Percentiles rank a stretch among this genome's conserved stretches.
phyloP scores from a whole-genome alignment of 139 green algal genomes.

The Chlorella sp. region DNA sequence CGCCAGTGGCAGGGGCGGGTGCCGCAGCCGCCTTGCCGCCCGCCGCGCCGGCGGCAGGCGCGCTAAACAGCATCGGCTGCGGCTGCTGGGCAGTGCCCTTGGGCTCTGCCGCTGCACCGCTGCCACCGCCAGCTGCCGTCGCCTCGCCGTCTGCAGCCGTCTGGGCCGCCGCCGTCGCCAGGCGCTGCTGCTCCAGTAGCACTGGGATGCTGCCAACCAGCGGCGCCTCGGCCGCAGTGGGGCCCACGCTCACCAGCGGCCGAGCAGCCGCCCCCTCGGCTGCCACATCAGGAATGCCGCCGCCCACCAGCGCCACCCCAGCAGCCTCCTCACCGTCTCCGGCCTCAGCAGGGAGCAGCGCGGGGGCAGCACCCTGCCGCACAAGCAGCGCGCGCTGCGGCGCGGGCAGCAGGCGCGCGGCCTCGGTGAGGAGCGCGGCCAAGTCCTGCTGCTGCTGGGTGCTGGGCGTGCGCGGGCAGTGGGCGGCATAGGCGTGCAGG shows the following conservation, averaged over 20 bases:
- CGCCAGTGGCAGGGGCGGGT: background rate
- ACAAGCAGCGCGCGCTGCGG: slow-evolving; percentile 31
- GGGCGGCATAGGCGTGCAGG: slow-evolving; percentile 22
- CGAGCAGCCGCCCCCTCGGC: background rate
- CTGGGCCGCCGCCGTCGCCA: background rate
- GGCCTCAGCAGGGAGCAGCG: background rate
- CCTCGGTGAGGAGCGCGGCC: slow-evolving; percentile 7
- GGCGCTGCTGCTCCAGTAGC: slow-evolving; percentile 1
- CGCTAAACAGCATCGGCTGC: slow-evolving; percentile 12
- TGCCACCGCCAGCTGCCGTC: background rate
- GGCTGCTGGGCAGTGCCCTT: background rate
- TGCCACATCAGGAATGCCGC: background rate
- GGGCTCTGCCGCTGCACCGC: background rate
- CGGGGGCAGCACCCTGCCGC: background rate
- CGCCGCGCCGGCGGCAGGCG: background rate
- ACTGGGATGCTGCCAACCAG: slow-evolving; percentile 34
- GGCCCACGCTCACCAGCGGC: slow-evolving; percentile 7
- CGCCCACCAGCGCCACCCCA: background rate
- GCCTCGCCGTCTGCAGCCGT: background rate
- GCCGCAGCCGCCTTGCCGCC: background rate
- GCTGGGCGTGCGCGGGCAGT: slow-evolving; percentile 3
- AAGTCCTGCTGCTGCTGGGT: slow-evolving; percentile 19
- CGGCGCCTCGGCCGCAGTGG: background rate
- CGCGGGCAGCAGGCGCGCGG: slow-evolving; percentile 10
- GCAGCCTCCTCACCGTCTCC: background rate